phyloP scores from a whole-genome alignment of 768 basidiomycete species.

The Coprinopsis sp. region DNA sequence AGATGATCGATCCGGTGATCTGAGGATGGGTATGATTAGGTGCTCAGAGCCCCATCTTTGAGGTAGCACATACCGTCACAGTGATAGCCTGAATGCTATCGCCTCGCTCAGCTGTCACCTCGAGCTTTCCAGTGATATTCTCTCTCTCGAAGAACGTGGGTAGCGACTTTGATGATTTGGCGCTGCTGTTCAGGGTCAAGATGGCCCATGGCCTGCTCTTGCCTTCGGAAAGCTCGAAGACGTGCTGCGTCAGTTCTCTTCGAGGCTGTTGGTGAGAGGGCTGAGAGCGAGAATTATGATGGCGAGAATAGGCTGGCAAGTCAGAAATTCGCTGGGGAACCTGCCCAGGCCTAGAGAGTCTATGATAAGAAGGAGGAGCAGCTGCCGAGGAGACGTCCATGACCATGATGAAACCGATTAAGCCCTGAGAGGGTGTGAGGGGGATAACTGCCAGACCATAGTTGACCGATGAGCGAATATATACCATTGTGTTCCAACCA shows the following conservation, averaged over 20 bases:
- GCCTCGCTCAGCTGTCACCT: slow-evolving; percentile 44
- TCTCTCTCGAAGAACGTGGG: slow-evolving; percentile 55
- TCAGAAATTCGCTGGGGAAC: slow-evolving; percentile 41
- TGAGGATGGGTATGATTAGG: slow-evolving; percentile 12
- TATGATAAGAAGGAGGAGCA: slow-evolving; percentile 43
- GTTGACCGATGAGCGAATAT: slow-evolving; percentile 7
- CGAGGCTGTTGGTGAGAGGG: slow-evolving; percentile 30
- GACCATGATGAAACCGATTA: too few relatives aligned
- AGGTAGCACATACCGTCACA: slow-evolving; percentile 31
- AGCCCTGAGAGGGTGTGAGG: slow-evolving; percentile 19
- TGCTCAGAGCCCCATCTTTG: neutral
- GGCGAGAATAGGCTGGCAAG: slow-evolving; percentile 46
- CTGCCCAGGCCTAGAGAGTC: slow-evolving; percentile 48
- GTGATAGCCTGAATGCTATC: slow-evolving; percentile 48
- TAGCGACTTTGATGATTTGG: slow-evolving; percentile 46
- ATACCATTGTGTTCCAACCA: neutral
- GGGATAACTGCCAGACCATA: slow-evolving; percentile 5
- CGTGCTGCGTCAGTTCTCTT: slow-evolving; percentile 46
- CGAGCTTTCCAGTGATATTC: slow-evolving; percentile 42
- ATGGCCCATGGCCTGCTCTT: slow-evolving; percentile 41
- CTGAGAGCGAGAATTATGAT: slow-evolving; percentile 39
- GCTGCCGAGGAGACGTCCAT: slow-evolving; percentile 48
- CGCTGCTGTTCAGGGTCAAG: slow-evolving; percentile 45
- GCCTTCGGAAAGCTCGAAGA: slow-evolving; percentile 37
- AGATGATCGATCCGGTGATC: slow-evolving; percentile 51